phyloP scores from a whole-genome alignment of 495 filamentous ascomycete species.

The Cercophora scortea region DNA sequence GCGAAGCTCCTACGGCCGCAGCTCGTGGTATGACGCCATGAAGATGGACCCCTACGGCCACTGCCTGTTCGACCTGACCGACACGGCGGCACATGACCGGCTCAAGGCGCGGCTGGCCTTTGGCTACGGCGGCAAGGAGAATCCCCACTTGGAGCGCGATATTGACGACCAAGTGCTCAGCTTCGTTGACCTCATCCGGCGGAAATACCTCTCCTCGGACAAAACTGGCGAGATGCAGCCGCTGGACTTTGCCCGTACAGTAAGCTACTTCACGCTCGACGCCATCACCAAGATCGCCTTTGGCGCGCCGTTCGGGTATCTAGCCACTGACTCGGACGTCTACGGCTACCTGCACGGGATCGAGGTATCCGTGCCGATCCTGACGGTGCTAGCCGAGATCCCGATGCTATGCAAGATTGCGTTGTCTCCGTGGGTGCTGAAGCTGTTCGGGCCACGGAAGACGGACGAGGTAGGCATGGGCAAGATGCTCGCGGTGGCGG shows the following conservation, averaged over 20 bases:
- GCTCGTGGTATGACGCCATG: conserved; percentile 22
- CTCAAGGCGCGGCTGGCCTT: conserved; percentile 28
- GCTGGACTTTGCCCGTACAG: conserved; percentile 37
- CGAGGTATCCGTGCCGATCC: conserved; percentile 22
- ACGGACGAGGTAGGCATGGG: conserved; percentile 39
- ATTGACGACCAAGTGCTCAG: conserved; percentile 35
- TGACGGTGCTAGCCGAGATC: conserved; percentile 18
- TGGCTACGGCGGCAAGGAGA: conserved; percentile 46
- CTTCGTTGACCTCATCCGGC: conserved; percentile 31
- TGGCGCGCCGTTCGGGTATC: conserved; percentile 43
- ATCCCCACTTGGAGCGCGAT: conserved; percentile 32
- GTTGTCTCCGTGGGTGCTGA: conserved; percentile 36
- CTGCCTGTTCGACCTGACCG: conserved; percentile 29
- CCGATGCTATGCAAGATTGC: conserved; percentile 23
- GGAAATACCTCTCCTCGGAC: conserved; percentile 14
- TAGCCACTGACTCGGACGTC: conserved; percentile 38
- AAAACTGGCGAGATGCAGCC: conserved; percentile 2
- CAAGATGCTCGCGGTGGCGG: conserved; percentile 30
- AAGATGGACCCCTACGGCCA: conserved; percentile 29
- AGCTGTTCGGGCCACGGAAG: conserved; percentile 46
- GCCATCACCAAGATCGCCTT: conserved; percentile 42
- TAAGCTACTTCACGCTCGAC: conserved; percentile 45
- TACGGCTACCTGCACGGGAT: conserved; percentile 37
- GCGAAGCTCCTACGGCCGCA: conserved; percentile 24
- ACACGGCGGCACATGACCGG: conserved; percentile 32